A percentile compares a stretch with the other conserved stretches of the same genome.
Evolutionary conservation across 2,329 filamentous ascomycete species (phyloP).

Genomic region (Trichoderma sp.): DNA sequence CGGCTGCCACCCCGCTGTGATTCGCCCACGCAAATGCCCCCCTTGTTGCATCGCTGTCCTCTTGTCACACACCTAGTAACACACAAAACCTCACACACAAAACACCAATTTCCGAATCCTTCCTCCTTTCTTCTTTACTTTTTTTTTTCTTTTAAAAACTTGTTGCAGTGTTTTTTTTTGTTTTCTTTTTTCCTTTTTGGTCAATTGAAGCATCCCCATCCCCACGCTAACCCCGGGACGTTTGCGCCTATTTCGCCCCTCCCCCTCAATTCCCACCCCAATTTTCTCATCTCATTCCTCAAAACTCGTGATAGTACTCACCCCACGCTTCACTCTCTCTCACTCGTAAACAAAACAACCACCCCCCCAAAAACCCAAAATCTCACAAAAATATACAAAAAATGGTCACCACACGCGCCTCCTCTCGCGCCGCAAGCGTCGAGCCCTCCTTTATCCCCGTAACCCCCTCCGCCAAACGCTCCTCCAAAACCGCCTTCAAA

Average conservation of each 20-base stretch:
- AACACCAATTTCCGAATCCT: neutral
- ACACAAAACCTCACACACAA: neutral
- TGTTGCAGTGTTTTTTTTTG: neutral
- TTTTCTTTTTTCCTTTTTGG: neutral
- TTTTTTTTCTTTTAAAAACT: neutral
- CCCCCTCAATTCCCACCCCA: neutral
- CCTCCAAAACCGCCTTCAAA: slow-evolving; percentile 15
- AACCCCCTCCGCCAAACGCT: slow-evolving; percentile 13
- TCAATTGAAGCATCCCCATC: neutral
- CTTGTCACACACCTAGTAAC: neutral
- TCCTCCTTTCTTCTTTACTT: neutral
- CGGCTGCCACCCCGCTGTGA: neutral
- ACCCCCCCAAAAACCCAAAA: neutral
- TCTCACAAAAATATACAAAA: neutral
- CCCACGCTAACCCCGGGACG: neutral
- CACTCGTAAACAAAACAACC: neutral
- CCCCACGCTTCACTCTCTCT: neutral
- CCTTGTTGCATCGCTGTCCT: slow-evolving; percentile 10
- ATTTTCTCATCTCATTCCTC: neutral
- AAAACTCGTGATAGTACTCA: neutral
- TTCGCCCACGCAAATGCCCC: neutral
- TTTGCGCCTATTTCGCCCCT: slow-evolving; percentile 2
- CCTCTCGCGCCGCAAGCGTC: slow-evolving; percentile 33
- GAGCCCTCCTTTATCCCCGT: slow-evolving; percentile 23
- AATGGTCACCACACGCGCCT: slow-evolving; percentile 41